Evolutionary conservation across 495 filamentous ascomycete species (phyloP), one percentile per base, ranked within the genome.

Genomic region (Penicillium fimorum): DNA sequence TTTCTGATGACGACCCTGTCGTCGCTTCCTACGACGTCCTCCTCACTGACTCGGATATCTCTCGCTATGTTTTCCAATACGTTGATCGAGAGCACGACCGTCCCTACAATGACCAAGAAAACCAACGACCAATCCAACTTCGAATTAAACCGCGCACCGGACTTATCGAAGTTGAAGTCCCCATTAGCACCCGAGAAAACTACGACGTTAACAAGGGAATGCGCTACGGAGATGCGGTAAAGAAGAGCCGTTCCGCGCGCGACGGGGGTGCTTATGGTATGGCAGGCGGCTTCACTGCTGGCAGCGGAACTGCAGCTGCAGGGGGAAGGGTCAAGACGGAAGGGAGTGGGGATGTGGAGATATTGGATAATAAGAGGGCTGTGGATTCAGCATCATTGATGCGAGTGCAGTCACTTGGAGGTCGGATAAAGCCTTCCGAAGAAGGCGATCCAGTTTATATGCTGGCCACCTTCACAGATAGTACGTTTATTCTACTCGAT

Each of bases 81-180:
- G 82, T 87, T 7, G 76, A 78, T 59, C 70, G 75, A 15, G 66
- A 70, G 15, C 57, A 69, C 2, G 69, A 76, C 12, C 70, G 80
- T 51, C 78, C 83, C 11, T 90, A 89, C 71, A 80, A 82, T 35
- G 78, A 76, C 18, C 62, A 66, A 1, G 67, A 76, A 43, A 68
- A 75, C 6, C 76, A 81, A 11, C 79, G 82, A 52, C 89, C 89
- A 0, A 58, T 79, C 2, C 75, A 77, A 10, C 65, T 91, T 33
- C 83, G 88, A 30, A 75, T 89, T 60, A 93, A 93, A 68, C 80
- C 82, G 0, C 70, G 79, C 30, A 78, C 84, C 1, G 88, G 87
- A 1, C 76, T 89, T 50, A 73, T 92, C n/a, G 89, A 93, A 64
- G 65, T 91, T 6, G 89, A 93, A 49, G 77, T 90, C 9, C 84